Evolutionary conservation across 2,329 filamentous ascomycete genomes (phyloP).

Genomic region (Aspergillus costaricaensis): DNA sequence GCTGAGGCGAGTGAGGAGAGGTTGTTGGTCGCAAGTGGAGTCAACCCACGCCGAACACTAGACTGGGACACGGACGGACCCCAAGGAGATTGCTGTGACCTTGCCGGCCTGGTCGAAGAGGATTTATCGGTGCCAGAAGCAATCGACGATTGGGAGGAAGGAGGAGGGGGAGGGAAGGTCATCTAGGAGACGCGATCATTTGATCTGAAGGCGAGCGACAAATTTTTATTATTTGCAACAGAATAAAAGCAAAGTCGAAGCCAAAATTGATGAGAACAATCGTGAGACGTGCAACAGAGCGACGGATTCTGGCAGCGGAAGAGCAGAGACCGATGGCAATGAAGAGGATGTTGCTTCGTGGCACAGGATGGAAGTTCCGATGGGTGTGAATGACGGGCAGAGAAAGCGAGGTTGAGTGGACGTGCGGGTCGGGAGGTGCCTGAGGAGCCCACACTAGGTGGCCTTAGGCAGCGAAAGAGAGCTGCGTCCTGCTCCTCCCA

Average conservation of each 20-base stretch:
- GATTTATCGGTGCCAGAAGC: conserved; percentile 53
- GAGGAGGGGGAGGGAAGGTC: conserved; percentile 57
- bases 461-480: conserved; percentile 11
- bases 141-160: conserved; percentile 55
- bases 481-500: too few species aligned
- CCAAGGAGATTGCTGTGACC: conserved; percentile 58
- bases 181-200: conserved; percentile 58
- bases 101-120: conserved; percentile 46
- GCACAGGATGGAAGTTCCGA: conserved; percentile 31
- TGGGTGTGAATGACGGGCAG: conserved; percentile 26
- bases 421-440: conserved; percentile 24
- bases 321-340: conserved; percentile 21
- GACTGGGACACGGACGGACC: conserved; percentile 57
- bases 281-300: conserved; percentile 11
- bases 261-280: conserved; percentile 10
- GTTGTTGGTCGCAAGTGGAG: conserved; percentile 59
- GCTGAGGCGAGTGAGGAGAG: conserved; percentile 47
- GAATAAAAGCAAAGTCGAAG: conserved; percentile 11
- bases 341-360: conserved; percentile 30
- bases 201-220: conserved; percentile 46
- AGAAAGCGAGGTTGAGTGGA: conserved; percentile 31
- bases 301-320: conserved; percentile 16
- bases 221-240: conserved; percentile 33
- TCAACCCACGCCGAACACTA: conserved; percentile 57
- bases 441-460: conserved; percentile 17